phyloP scores from a whole-genome alignment of 495 filamentous ascomycete species.

The Entonaema liquescens region DNA sequence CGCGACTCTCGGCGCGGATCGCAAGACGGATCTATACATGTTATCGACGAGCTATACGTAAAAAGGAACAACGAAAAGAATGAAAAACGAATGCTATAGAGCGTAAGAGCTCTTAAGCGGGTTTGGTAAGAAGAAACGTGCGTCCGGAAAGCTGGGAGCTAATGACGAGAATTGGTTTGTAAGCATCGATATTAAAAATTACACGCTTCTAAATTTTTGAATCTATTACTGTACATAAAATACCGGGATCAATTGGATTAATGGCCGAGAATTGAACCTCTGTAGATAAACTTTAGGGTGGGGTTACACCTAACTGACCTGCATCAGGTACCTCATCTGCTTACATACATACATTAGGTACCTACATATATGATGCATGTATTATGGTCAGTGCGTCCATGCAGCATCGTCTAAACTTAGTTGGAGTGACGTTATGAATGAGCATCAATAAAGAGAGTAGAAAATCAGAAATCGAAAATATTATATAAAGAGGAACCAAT shows the following conservation, averaged over 20 bases:
- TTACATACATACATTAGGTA: no score
- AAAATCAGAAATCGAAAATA: no score
- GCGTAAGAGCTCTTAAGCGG: slow-evolving; percentile 4
- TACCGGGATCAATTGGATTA: background rate
- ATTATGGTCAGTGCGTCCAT: no score
- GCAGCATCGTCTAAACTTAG: background rate
- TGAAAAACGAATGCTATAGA: slow-evolving; percentile 7
- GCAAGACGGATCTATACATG: slow-evolving; percentile 70
- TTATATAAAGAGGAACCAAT: no score
- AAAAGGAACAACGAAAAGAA: slow-evolving; percentile 22
- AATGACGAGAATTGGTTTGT: background rate
- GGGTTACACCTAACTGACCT: background rate
- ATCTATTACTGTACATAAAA: background rate
- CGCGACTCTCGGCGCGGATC: slow-evolving; percentile 63
- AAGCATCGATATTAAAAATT: background rate
- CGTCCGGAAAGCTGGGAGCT: background rate
- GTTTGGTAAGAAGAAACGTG: background rate
- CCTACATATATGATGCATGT: no score
- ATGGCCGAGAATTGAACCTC: background rate
- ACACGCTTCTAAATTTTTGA: background rate
- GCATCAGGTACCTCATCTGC: background rate
- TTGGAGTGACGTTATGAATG: background rate
- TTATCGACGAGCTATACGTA: slow-evolving; percentile 24
- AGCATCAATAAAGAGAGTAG: no score
- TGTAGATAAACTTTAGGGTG: background rate